Conservation (phyloP, 257 asterid species). For the Gentiana dahurica region DNA sequence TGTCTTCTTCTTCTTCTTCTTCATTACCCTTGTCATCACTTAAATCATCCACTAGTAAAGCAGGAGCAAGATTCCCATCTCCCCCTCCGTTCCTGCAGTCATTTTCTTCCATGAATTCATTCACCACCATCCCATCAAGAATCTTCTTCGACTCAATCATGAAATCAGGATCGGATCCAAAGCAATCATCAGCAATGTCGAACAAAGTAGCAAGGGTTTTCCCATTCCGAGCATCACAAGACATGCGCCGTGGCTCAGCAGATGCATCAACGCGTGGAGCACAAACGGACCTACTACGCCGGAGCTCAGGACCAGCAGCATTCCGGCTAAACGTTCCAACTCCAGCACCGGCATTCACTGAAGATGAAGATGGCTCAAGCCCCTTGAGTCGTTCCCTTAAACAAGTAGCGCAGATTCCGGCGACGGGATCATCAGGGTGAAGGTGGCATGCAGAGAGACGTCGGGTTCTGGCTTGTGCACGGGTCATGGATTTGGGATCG, state of each 20-base stretch:
- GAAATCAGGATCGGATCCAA: conserved; percentile 22
- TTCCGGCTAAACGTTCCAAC: background rate
- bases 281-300: conserved; percentile 66
- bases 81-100: conserved; percentile 12
- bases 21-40: conserved; percentile 22
- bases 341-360: conserved; percentile 6
- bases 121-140: conserved; percentile 12
- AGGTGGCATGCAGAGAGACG: conserved; percentile 70
- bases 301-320: conserved; percentile 29
- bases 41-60: conserved; percentile 14
- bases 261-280: conserved; percentile 36
- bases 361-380: conserved; percentile 27
- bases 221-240: conserved; percentile 67
- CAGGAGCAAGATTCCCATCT: conserved; percentile 25
- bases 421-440: conserved; percentile 64
- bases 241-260: conserved; percentile 70
- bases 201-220: conserved; percentile 50
- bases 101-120: conserved; percentile 8
- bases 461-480: conserved; percentile 42
- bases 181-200: conserved; percentile 42
- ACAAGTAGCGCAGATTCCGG: conserved; percentile 95
- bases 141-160: conserved; percentile 34
- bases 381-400: conserved; percentile 87
- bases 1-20: conserved; percentile 39
- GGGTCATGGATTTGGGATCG: conserved; percentile 41